These are phyloP conservation scores for Cardiospermum halicacabum DNA, from an alignment of 345 rosid species.

Conservation along the genomic window DNA sequence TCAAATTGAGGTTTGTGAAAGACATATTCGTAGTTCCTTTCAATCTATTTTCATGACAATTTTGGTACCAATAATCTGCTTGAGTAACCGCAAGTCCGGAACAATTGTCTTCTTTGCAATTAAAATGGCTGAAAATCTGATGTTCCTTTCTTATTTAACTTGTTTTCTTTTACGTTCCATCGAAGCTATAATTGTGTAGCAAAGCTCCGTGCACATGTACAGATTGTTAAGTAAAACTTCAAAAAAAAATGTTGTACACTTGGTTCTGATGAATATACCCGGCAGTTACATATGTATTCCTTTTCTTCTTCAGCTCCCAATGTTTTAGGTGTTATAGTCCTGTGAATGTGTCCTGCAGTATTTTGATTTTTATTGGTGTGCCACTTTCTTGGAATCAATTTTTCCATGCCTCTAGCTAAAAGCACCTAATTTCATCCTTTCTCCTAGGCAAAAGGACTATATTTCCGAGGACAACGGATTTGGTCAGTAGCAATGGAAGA, in stretches of 20 bases:
- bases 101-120: neutral
- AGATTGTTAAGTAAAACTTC: too few species aligned
- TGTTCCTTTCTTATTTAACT: neutral
- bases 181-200: neutral
- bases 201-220: too few species aligned
- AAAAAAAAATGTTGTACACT: too few species aligned
- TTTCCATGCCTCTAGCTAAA: neutral
- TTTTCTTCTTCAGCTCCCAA: neutral
- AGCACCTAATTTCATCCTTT: neutral
- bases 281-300: neutral
- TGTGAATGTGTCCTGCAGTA: neutral
- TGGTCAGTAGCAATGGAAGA: conserved; percentile 49
- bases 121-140: neutral
- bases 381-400: neutral
- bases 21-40: neutral
- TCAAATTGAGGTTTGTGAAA: conserved; percentile 34
- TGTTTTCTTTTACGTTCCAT: neutral
- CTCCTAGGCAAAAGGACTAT: conserved; percentile 28
- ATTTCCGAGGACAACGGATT: conserved; percentile 49
- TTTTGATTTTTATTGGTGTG: neutral
- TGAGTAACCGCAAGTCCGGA: neutral
- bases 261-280: neutral
- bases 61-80: neutral
- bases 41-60: neutral
- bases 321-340: neutral